A percentile compares a stretch with the other conserved stretches of the same genome.
Evolutionary conservation across 306 rosid genomes (phyloP).

Genomic region (Inga leiocalycina): DNA sequence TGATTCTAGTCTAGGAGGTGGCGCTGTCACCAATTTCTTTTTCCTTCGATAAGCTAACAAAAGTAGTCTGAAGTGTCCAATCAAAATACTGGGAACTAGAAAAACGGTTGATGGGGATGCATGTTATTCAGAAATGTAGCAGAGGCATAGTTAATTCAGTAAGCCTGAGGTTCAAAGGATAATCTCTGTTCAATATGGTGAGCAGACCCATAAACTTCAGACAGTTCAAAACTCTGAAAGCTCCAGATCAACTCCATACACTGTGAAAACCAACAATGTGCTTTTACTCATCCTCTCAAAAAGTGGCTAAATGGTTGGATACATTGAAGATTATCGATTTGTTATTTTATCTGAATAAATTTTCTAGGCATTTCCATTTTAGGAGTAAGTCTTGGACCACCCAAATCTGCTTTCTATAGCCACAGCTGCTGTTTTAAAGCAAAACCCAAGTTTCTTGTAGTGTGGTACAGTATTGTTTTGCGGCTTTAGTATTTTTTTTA

Average conservation of each 20-base stretch:
- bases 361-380: conserved; percentile 12
- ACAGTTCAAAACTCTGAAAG: not conserved
- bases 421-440: conserved; percentile 4
- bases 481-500: not conserved
- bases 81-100: not conserved
- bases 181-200: not conserved
- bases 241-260: not conserved
- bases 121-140: not conserved
- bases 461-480: not conserved
- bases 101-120: not conserved
- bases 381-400: not conserved
- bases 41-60: not conserved
- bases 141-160: not conserved
- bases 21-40: not conserved
- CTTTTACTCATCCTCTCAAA: not conserved
- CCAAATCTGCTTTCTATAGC: not conserved
- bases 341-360: not conserved
- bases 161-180: not conserved
- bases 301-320: not conserved
- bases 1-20: not conserved
- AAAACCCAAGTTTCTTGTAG: not conserved
- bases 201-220: not conserved
- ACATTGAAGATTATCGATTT: too few relatives aligned
- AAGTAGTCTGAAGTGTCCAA: too few relatives aligned
- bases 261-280: not conserved